phyloP scores from a whole-genome alignment of 2,329 filamentous ascomycete genomes.

The Phoma sp. region DNA sequence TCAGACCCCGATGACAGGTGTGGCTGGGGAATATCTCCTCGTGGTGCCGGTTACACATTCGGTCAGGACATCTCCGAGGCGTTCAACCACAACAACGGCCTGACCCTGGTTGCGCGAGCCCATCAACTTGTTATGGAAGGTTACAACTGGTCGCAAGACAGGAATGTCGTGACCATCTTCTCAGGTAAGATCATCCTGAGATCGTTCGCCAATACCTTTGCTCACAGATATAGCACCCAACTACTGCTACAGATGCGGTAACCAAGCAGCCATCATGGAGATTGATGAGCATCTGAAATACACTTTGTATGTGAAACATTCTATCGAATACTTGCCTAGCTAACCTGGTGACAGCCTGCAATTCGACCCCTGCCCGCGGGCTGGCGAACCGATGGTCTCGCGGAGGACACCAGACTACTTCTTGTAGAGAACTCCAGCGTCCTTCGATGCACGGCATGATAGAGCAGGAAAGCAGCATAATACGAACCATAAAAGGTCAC shows the following conservation, averaged over 20 bases:
- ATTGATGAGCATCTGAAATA: slow-evolving; percentile 99
- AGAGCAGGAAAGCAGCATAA: slow-evolving; percentile 18
- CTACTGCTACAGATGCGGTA: slow-evolving; percentile 98
- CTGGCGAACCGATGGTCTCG: slow-evolving; percentile 98
- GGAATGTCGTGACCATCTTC: slow-evolving; percentile 98
- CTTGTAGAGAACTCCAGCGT: slow-evolving; percentile 67
- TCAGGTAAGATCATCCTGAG: slow-evolving; percentile 54
- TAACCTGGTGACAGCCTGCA: slow-evolving; percentile 75
- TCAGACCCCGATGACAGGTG: slow-evolving; percentile 94
- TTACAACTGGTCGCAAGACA: slow-evolving; percentile 98
- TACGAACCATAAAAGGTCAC: slow-evolving; percentile 1
- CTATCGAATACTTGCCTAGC: slow-evolving; percentile 1
- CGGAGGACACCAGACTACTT: slow-evolving; percentile 97
- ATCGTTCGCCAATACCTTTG: background rate
- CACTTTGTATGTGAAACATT: slow-evolving; percentile 81
- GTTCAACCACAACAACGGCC: slow-evolving; percentile 98
- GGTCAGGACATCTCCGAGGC: slow-evolving; percentile 97
- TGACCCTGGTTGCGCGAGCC: slow-evolving; percentile 93
- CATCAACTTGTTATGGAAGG: slow-evolving; percentile 99
- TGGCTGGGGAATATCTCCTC: slow-evolving; percentile 94
- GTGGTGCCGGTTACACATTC: slow-evolving; percentile 94
- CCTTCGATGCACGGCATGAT: slow-evolving; percentile 27
- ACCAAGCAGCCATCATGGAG: slow-evolving; percentile 99
- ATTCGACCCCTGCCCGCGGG: slow-evolving; percentile 97
- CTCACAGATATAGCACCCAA: slow-evolving; percentile 58